Conservation (phyloP, 1,139 yeast genomes). For the Pichia sp. region DNA sequence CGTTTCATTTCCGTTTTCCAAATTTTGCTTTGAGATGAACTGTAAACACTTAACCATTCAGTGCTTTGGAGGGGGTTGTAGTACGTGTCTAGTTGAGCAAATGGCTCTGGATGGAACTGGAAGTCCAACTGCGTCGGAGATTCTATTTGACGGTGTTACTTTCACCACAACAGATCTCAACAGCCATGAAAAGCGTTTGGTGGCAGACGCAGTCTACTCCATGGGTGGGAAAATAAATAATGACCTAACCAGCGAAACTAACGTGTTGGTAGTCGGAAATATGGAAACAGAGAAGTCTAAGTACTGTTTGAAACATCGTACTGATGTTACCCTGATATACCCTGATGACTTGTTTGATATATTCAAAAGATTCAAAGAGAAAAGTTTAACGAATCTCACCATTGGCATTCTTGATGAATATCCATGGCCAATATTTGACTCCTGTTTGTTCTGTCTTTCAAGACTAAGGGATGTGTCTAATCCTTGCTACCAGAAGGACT, state of each 20-base stretch:
- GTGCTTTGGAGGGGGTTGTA: too few relatives aligned
- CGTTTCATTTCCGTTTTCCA: too few relatives aligned
- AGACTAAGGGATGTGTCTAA: slow-evolving; percentile 18
- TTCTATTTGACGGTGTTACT: slow-evolving; percentile 12
- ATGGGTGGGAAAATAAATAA: slow-evolving; percentile 60
- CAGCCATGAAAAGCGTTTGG: slow-evolving; percentile 21
- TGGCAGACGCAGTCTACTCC: slow-evolving; percentile 35
- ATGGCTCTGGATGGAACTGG: too few relatives aligned
- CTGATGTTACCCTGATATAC: slow-evolving; percentile 51
- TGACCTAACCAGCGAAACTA: slow-evolving; percentile 63
- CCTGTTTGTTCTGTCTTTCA: slow-evolving; percentile 24
- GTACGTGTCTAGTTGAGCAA: too few relatives aligned
- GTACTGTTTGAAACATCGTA: slow-evolving; percentile 52
- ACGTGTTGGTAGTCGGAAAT: slow-evolving; percentile 61
- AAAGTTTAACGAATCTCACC: slow-evolving; percentile 24
- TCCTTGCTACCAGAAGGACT: slow-evolving; percentile 23
- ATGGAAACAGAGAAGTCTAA: slow-evolving; percentile 60
- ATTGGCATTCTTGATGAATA: slow-evolving; percentile 18
- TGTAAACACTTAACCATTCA: too few relatives aligned
- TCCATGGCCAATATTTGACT: slow-evolving; percentile 21
- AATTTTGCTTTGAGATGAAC: too few relatives aligned
- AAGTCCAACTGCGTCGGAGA: too few relatives aligned
- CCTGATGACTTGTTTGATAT: slow-evolving; percentile 40
- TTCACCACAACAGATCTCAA: slow-evolving; percentile 13
- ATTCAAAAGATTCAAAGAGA: slow-evolving; percentile 23